Percentiles rank a stretch among this genome's conserved stretches.
Conservation (phyloP, 2,329 filamentous ascomycete species). For the Ophiosphaerella korrae region DNA sequence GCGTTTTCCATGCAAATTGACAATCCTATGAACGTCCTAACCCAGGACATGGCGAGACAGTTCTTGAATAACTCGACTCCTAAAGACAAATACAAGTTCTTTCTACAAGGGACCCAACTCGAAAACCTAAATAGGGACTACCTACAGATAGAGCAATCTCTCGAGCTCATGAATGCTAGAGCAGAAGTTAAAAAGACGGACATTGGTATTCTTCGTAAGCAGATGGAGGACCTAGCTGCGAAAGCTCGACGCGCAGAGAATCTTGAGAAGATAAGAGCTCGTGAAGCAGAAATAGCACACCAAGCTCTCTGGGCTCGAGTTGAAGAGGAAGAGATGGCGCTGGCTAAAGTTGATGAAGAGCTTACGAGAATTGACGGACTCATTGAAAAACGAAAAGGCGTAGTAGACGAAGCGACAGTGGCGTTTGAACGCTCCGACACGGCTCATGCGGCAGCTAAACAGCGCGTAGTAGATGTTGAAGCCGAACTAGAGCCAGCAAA, state of each 20-base stretch:
- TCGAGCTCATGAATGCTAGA: conserved; percentile 73
- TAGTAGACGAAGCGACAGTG: conserved; percentile 52
- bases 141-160: conserved; percentile 75
- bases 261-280: conserved; percentile 67
- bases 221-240: conserved; percentile 65
- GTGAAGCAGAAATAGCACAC: conserved; percentile 62
- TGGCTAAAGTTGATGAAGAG: conserved; percentile 34
- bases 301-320: conserved; percentile 91
- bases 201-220: conserved; percentile 63
- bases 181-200: conserved; percentile 66
- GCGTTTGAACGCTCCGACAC: conserved; percentile 52
- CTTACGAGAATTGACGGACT: conserved; percentile 49
- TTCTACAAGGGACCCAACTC: conserved; percentile 90
- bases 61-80: conserved; percentile 87
- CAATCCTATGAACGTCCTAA: conserved; percentile 94
- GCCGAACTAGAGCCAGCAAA: conserved; percentile 51
- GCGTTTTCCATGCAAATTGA: conserved; percentile 94
- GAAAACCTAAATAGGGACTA: conserved; percentile 94
- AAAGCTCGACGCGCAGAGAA: conserved; percentile 69
- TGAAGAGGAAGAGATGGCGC: conserved; percentile 68
- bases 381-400: conserved; percentile 54
- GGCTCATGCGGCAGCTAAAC: conserved; percentile 45
- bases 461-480: conserved; percentile 38
- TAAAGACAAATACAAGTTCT: conserved; percentile 92
- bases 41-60: conserved; percentile 91